Percentiles rank a stretch among this genome's conserved stretches.
Evolutionary conservation across 306 rosid species (phyloP).

Genomic region (Purshia tridentata): DNA sequence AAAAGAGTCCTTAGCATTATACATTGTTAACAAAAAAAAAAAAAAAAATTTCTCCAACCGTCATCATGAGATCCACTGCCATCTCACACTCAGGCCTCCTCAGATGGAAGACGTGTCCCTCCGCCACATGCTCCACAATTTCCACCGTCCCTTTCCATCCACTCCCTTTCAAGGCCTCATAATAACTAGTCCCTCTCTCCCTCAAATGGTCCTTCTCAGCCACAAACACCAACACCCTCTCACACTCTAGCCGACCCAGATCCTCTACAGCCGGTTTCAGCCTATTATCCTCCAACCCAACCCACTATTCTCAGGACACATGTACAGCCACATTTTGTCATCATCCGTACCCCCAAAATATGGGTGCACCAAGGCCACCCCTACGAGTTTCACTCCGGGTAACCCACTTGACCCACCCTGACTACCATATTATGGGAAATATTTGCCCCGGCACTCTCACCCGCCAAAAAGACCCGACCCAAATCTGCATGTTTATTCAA

Average conservation of each 20-base stretch:
- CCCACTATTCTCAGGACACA: constrained; percentile 39
- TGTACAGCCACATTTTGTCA: constrained; percentile 48
- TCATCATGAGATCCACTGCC: constrained; percentile 27
- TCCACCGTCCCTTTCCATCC: constrained; percentile 51
- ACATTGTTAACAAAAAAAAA: too few species aligned
- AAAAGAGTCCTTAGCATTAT: too few species aligned
- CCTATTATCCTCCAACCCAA: constrained; percentile 32
- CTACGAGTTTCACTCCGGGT: constrained; percentile 28
- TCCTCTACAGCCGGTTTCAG: constrained; percentile 47
- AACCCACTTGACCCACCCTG: constrained; percentile 21
- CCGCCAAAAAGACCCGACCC: constrained; percentile 31
- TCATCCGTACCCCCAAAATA: constrained; percentile 38
- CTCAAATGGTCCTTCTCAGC: constrained; percentile 54
- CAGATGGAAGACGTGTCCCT: constrained; percentile 42
- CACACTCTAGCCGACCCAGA: constrained; percentile 38
- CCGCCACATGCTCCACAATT: constrained; percentile 37
- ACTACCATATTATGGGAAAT: constrained; percentile 22
- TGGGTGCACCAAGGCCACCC: constrained; percentile 43
- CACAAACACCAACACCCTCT: constrained; percentile 37
- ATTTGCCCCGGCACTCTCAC: constrained; percentile 53
- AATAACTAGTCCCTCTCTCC: constrained; percentile 28
- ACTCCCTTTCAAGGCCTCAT: constrained; percentile 41
- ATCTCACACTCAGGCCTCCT: constrained; percentile 13
- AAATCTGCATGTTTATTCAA: constrained; percentile 37
- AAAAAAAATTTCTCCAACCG: too few species aligned